phyloP scores from a whole-genome alignment of 2,329 filamentous ascomycete genomes.

The Hypoxylon sp. region DNA sequence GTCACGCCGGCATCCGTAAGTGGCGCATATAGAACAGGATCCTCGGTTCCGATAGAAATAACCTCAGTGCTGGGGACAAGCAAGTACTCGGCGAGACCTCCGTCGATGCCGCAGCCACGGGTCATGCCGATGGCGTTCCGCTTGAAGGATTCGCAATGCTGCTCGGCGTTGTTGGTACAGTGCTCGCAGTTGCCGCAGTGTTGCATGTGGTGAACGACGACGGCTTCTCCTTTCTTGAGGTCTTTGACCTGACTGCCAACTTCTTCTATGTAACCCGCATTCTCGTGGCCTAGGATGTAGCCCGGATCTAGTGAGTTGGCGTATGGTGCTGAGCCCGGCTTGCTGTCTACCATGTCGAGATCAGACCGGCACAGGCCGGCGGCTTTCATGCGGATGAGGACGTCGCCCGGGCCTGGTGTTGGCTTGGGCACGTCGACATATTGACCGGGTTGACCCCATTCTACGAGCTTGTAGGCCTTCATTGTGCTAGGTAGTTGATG shows the following conservation, averaged over 20 bases:
- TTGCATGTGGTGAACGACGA: constrained; percentile 36
- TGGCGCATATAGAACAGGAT: constrained; percentile 29
- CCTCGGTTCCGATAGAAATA: constrained; percentile 28
- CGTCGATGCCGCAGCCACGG: constrained; percentile 33
- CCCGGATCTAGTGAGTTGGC: constrained; percentile 29
- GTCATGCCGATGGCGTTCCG: constrained; percentile 31
- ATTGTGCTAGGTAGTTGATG: constrained; percentile 10
- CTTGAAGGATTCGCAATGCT: constrained; percentile 33
- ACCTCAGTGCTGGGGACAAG: constrained; percentile 31
- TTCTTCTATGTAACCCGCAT: constrained; percentile 31
- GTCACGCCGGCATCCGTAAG: constrained; percentile 34
- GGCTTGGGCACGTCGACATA: constrained; percentile 32
- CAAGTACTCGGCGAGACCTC: constrained; percentile 31
- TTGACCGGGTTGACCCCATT: constrained; percentile 34
- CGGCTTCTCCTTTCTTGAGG: constrained; percentile 28
- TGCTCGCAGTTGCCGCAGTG: constrained; percentile 36
- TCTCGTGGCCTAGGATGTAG: constrained; percentile 37
- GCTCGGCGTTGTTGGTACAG: constrained; percentile 33
- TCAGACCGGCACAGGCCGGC: constrained; percentile 36
- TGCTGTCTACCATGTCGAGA: constrained; percentile 37
- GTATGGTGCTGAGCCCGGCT: constrained; percentile 34
- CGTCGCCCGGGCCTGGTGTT: constrained; percentile 25
- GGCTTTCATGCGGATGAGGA: constrained; percentile 37
- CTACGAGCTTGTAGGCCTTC: constrained; percentile 34
- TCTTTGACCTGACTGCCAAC: constrained; percentile 25